Base-by-base conservation (phyloP, 768 basidiomycete species). In the Infundibulicybe gibba region DNA sequence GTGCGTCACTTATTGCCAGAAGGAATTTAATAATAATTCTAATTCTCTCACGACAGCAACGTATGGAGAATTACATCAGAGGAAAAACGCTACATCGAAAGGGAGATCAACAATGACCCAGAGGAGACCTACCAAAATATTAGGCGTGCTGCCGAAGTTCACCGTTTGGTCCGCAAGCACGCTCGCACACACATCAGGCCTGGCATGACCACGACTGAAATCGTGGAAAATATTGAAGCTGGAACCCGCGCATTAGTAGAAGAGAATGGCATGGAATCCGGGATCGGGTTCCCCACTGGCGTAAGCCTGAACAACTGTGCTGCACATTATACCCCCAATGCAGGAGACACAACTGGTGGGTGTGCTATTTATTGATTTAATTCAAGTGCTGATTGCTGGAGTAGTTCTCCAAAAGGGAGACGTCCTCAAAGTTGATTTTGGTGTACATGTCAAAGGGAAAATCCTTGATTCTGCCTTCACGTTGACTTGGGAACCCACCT, bases 391-490 rank as follows among this genome's bases (percentile, higher is more conserved):
- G 41, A 17, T 38, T 20, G 13, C 32, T 38, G 25, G 21, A 37
- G 21, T 61, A 94, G 94, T 94, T 19, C 70, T 98, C 31, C 75
- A 87, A 61, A 68, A 79, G 47, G 81, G 84, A 32, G 95, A 98
- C 60, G 87, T 97, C 14, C 73, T 99, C 52, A 98, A 99, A 70
- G 93, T 99, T 41, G 97, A 99, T 61, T 80, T 99, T 57, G 97
- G 97, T 43, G 94, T 98, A 3, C 97, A 99, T 53, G 94, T 98
- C 32, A 89, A 88, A 58, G 97, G 95, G n/a, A 77, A 91, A 43
- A 99, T 98, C 49, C 62, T 84, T 20, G 97, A 99, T 63, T 97
- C 94, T 41, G 97, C 97, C 3, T 98, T 98, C 66, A 99, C 97
- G 3, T 70, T 97, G 59, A 80, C 72, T 14, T 97, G 85, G 56